These are phyloP conservation scores for Polychaeton citri DNA, from an alignment of 2,329 filamentous ascomycete genomes.

Conservation along the genomic window DNA sequence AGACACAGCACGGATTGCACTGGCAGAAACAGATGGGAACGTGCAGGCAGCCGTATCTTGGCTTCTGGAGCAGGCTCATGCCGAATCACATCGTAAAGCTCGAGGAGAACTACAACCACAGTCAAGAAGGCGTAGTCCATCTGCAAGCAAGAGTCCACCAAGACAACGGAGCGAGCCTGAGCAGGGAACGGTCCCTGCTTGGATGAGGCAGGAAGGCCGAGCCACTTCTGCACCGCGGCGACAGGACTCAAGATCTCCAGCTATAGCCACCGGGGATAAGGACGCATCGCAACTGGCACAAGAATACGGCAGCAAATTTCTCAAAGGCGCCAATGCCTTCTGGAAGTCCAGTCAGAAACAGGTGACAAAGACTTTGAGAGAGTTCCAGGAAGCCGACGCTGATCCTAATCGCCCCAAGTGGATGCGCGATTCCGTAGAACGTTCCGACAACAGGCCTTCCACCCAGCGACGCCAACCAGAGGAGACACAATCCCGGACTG, in stretches of 20 bases:
- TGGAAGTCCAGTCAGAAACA: slow-evolving; percentile 95
- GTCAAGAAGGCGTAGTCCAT: slow-evolving; percentile 10
- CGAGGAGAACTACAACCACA: slow-evolving; percentile 19
- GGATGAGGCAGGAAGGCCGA: slow-evolving; percentile 47
- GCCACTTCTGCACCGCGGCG: slow-evolving; percentile 34
- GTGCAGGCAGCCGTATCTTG: slow-evolving; percentile 79
- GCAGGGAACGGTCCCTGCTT: slow-evolving; percentile 39
- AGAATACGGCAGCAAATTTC: slow-evolving; percentile 66
- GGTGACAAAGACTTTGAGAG: slow-evolving; percentile 80
- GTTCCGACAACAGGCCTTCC: slow-evolving; percentile 11
- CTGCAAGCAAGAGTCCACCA: slow-evolving; percentile 10
- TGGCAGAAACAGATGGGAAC: slow-evolving; percentile 70
- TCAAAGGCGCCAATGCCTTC: slow-evolving; percentile 87
- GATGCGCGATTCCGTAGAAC: slow-evolving; percentile 60
- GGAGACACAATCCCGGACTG: slow-evolving; percentile 10
- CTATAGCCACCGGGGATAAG: slow-evolving; percentile 38
- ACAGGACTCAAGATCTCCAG: slow-evolving; percentile 42
- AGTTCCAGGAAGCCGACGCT: slow-evolving; percentile 63
- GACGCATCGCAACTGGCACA: slow-evolving; percentile 73
- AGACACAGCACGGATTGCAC: slow-evolving; percentile 66
- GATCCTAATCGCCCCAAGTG: slow-evolving; percentile 81
- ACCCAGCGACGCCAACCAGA: slow-evolving; percentile 17
- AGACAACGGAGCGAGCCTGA: slow-evolving; percentile 15
- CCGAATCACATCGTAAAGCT: slow-evolving; percentile 61
- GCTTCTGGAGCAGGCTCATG: slow-evolving; percentile 82